Conservation (phyloP, 2,329 filamentous ascomycete genomes). For the Penicillium sclerotiorum region DNA sequence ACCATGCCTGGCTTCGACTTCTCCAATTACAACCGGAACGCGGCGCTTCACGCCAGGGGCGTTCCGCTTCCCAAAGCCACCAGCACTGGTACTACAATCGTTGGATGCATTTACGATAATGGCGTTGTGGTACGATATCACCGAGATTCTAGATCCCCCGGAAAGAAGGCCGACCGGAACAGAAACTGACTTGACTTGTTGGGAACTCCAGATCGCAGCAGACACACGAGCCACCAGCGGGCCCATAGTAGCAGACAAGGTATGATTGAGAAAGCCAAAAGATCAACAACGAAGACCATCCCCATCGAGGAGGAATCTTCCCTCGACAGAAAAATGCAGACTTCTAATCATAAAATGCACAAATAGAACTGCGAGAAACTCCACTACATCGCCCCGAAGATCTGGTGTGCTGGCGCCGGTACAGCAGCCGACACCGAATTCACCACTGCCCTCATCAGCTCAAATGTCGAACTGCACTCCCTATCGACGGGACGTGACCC, state of each 20-base stretch:
- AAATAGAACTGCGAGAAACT: slow-evolving; percentile 95
- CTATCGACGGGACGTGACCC: slow-evolving; percentile 95
- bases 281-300: no score
- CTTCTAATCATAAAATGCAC: neutral
- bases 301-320: neutral
- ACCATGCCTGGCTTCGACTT: slow-evolving; percentile 98
- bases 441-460: slow-evolving; percentile 97
- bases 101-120: slow-evolving; percentile 93
- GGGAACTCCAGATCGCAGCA: slow-evolving; percentile 74
- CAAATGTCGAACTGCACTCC: slow-evolving; percentile 95
- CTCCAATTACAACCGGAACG: slow-evolving; percentile 99
- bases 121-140: slow-evolving; percentile 78
- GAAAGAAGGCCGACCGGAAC: neutral
- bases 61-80: slow-evolving; percentile 96
- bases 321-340: neutral
- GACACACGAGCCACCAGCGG: slow-evolving; percentile 97
- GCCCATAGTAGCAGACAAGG: slow-evolving; percentile 98
- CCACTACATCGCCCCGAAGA: slow-evolving; percentile 97
- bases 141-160: neutral
- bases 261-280: slow-evolving; percentile 36
- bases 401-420: slow-evolving; percentile 98
- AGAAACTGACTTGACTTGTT: slow-evolving; percentile 23
- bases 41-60: slow-evolving; percentile 88
- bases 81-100: slow-evolving; percentile 97
- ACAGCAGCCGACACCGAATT: slow-evolving; percentile 99